Percentiles rank a stretch among this genome's conserved stretches.
These are phyloP conservation scores for Apophysomyces trapeziformis DNA, from an alignment of 371 early-diverging fungal genomes.

Conservation along the genomic window DNA sequence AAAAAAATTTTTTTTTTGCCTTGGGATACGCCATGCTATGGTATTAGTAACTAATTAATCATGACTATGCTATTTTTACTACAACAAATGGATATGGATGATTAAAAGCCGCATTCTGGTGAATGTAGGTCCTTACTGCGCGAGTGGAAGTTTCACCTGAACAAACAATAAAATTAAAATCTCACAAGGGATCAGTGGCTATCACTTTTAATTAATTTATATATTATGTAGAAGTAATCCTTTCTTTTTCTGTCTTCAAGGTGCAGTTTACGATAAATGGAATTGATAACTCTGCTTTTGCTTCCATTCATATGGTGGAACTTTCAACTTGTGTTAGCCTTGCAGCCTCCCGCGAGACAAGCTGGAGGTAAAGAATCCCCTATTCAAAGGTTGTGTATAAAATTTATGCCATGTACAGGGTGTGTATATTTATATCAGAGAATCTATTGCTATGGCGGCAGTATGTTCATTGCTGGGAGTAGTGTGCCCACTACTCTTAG, in stretches of 20 bases:
- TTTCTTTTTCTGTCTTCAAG: not conserved
- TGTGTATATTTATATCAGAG: not conserved
- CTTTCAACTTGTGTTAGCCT: not conserved
- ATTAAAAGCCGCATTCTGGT: not conserved
- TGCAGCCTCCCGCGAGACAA: not conserved
- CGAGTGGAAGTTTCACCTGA: conserved; percentile 9
- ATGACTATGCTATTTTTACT: too few relatives aligned
- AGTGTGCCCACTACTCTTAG: not conserved
- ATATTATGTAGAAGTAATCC: too few relatives aligned
- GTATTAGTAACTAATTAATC: too few relatives aligned
- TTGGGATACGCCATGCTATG: too few relatives aligned
- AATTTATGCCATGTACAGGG: not conserved
- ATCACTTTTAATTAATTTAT: too few relatives aligned
- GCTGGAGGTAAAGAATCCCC: not conserved
- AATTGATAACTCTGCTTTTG: not conserved
- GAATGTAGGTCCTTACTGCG: not conserved
- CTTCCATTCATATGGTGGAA: not conserved
- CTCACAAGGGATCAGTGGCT: not conserved
- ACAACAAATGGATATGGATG: not conserved
- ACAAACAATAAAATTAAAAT: conserved; percentile 11
- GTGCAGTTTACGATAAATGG: not conserved
- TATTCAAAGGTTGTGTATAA: not conserved
- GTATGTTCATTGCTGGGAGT: conserved; percentile 1
- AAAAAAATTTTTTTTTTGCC: too few relatives aligned
- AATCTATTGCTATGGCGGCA: conserved; percentile 2